These are phyloP conservation scores for Aspergillus unguis DNA, from an alignment of 2,329 filamentous ascomycete genomes.

Conservation along the genomic window DNA sequence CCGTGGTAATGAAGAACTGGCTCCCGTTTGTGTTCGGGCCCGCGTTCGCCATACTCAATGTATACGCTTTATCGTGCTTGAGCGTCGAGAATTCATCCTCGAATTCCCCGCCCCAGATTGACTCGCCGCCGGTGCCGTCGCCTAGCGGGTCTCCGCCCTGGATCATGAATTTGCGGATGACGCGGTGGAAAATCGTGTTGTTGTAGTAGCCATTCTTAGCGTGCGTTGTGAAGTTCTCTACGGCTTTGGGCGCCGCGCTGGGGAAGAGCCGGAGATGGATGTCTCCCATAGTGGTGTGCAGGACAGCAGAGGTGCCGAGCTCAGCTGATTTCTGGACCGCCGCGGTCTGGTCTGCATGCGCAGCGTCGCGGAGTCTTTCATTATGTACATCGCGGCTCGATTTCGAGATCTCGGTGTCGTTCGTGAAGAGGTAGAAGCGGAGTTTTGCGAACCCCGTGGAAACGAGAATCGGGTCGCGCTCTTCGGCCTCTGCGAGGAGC, in stretches of 20 bases:
- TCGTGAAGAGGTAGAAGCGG: constrained; percentile 98
- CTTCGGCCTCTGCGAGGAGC: constrained; percentile 85
- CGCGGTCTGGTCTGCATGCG: constrained; percentile 43
- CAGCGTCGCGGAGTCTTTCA: constrained; percentile 74
- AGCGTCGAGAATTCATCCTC: constrained; percentile 89
- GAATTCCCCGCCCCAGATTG: constrained; percentile 89
- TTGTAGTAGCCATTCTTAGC: constrained; percentile 92
- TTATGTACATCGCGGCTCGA: constrained; percentile 89
- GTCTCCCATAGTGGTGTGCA: constrained; percentile 93
- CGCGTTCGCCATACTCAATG: constrained; percentile 95
- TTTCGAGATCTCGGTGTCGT: constrained; percentile 78
- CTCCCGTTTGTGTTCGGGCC: constrained; percentile 92
- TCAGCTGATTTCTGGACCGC: constrained; percentile 62
- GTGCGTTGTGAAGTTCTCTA: constrained; percentile 97
- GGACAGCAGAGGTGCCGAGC: constrained; percentile 72
- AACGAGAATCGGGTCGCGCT: constrained; percentile 83
- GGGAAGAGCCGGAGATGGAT: constrained; percentile 92
- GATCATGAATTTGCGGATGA: constrained; percentile 99
- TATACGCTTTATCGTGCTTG: constrained; percentile 94
- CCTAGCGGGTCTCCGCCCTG: constrained; percentile 78
- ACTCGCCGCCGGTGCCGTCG: constrained; percentile 85
- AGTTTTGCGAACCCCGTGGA: constrained; percentile 80
- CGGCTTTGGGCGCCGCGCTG: constrained; percentile 85
- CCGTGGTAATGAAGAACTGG: constrained; percentile 98
- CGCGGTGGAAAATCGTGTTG: constrained; percentile 92